A percentile compares a stretch with the other conserved stretches of the same genome.
These are phyloP conservation scores for Geum urbanum DNA, from an alignment of 306 rosid genomes.

Conservation along the genomic window DNA sequence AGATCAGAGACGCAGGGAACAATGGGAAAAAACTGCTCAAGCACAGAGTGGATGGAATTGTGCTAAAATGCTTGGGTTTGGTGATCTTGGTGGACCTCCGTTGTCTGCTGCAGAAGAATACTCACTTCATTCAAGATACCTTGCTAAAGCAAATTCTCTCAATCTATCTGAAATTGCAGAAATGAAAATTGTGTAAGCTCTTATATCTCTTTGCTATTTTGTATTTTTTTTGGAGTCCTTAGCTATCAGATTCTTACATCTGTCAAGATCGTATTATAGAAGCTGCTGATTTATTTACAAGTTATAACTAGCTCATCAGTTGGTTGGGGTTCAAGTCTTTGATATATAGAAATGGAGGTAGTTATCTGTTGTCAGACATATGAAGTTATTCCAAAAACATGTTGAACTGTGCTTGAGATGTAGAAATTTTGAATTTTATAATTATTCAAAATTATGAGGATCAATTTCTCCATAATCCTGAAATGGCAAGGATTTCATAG, in stretches of 20 bases:
- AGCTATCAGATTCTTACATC: not conserved
- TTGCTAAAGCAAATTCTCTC: conserved; percentile 89
- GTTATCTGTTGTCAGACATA: not conserved
- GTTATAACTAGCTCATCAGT: not conserved
- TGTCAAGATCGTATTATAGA: not conserved
- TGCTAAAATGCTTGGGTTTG: conserved; percentile 79
- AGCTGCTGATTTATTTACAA: not conserved
- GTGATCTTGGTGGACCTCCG: conserved; percentile 79
- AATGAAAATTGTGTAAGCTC: conserved; percentile 86
- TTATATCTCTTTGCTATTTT: conserved; percentile 14
- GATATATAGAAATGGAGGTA: not conserved
- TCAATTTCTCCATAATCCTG: not conserved
- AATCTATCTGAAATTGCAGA: conserved; percentile 92
- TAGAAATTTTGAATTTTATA: not conserved
- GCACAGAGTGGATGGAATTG: conserved; percentile 82
- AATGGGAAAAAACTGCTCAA: conserved; percentile 94
- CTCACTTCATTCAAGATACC: conserved; percentile 95
- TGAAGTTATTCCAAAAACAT: not conserved
- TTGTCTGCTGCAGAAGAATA: conserved; percentile 87
- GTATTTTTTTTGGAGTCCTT: not conserved
- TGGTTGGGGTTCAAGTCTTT: not conserved
- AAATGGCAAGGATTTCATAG: not conserved
- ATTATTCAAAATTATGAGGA: not conserved
- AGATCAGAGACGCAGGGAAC: conserved; percentile 91
- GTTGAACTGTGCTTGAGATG: not conserved